These are phyloP conservation scores for Fraxinus platypoda DNA, from an alignment of 305 asterid species.

Conservation along the genomic window DNA sequence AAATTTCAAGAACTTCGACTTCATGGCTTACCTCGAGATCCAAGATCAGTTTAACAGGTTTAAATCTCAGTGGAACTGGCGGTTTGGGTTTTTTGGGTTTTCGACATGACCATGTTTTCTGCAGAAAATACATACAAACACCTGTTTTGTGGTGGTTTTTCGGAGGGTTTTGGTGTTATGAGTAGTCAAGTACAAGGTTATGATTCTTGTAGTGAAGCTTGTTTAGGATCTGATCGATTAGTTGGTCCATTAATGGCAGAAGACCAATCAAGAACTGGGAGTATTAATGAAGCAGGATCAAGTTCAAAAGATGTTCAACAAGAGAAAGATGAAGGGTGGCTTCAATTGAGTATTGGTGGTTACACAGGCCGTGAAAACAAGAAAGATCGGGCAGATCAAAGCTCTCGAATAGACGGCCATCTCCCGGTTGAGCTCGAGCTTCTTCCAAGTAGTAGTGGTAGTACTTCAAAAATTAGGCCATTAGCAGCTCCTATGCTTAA, in stretches of 20 bases:
- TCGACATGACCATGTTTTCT: conserved; percentile 65
- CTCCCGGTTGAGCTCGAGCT: conserved; percentile 64
- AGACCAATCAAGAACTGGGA: conserved; percentile 38
- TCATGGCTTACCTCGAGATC: conserved; percentile 30
- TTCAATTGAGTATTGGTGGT: conserved; percentile 74
- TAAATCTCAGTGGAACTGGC: neutral
- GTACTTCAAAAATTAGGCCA: conserved; percentile 16
- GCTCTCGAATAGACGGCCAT: conserved; percentile 12
- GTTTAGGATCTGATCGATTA: conserved; percentile 44
- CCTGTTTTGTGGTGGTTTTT: conserved; percentile 23
- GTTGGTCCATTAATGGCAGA: conserved; percentile 34
- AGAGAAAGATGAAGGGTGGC: conserved; percentile 50
- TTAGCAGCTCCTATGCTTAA: conserved; percentile 18
- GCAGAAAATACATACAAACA: conserved; percentile 23
- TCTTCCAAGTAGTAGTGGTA: conserved; percentile 31
- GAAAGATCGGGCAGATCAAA: conserved; percentile 6
- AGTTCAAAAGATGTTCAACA: conserved; percentile 29
- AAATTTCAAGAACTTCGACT: neutral
- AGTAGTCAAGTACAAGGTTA: conserved; percentile 28
- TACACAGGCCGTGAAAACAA: neutral
- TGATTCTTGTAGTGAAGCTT: conserved; percentile 22
- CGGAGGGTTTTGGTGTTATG: conserved; percentile 32
- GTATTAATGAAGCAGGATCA: conserved; percentile 40
- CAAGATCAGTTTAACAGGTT: neutral
- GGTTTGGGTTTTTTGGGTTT: conserved; percentile 26